These are phyloP conservation scores for Aspergillus thermomutatus DNA, from an alignment of 2,329 filamentous ascomycete species.

Conservation along the genomic window DNA sequence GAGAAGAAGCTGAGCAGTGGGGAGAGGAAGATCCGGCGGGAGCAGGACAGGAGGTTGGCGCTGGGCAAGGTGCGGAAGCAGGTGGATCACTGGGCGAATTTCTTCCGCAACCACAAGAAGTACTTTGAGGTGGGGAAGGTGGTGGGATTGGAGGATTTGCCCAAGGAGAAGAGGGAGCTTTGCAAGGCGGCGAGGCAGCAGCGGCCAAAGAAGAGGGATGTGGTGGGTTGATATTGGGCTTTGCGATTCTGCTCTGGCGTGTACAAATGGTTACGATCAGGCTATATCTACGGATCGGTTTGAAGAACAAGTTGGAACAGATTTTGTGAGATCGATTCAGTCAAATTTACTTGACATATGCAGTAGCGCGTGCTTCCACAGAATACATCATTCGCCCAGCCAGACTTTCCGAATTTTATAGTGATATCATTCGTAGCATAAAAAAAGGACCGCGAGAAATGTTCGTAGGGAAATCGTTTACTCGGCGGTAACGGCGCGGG, in stretches of 20 bases:
- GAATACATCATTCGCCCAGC: conserved; percentile 36
- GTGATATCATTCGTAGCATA: conserved; percentile 40
- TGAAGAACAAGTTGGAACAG: conserved; percentile 23
- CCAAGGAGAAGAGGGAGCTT: conserved; percentile 57
- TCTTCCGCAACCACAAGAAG: conserved; percentile 76
- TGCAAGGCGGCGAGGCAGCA: conserved; percentile 69
- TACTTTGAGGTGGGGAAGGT: conserved; percentile 80
- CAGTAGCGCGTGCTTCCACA: conserved; percentile 29
- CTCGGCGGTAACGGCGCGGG: conserved; percentile 45
- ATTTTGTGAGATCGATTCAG: conserved; percentile 27
- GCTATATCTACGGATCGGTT: conserved; percentile 7
- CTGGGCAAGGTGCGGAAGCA: conserved; percentile 62
- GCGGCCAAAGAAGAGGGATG: conserved; percentile 51
- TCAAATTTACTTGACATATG: conserved; percentile 32
- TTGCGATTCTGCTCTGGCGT: too few species aligned
- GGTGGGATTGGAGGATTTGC: conserved; percentile 40
- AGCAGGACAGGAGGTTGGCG: conserved; percentile 64
- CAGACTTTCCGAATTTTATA: conserved; percentile 33
- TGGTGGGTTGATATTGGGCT: background rate
- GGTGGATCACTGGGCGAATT: conserved; percentile 75
- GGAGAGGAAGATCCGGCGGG: conserved; percentile 52
- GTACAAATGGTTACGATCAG: conserved; percentile 17
- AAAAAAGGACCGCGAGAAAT: conserved; percentile 35
- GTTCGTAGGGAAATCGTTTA: conserved; percentile 36
- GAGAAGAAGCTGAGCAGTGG: conserved; percentile 30